Conservation (phyloP, 164 flowering plant species). For the Echeveria elegans region DNA sequence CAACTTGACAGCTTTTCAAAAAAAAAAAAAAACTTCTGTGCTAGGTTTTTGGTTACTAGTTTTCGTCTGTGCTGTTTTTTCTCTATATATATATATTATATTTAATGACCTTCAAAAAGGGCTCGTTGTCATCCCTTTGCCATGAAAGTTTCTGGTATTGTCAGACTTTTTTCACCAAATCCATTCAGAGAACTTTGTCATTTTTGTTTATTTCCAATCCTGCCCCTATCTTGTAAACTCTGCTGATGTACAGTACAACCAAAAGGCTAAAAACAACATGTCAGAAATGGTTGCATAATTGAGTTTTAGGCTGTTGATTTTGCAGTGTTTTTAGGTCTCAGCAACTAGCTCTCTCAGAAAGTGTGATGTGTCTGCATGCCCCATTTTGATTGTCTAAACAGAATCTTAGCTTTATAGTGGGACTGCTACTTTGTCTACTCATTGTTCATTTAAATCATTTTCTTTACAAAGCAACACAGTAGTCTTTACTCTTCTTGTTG, state of each 20-base stretch:
- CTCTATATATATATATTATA: too few species aligned
- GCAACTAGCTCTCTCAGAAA: not conserved
- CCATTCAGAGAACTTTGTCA: slow-evolving; percentile 1
- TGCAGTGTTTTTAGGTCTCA: not conserved
- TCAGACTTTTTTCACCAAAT: not conserved
- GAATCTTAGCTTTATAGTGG: not conserved
- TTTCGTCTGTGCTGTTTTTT: not conserved
- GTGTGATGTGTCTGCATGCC: not conserved
- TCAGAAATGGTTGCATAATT: not conserved
- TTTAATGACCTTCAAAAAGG: not conserved
- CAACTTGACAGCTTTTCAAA: not conserved
- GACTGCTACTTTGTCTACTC: not conserved
- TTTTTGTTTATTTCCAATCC: not conserved
- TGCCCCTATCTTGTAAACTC: not conserved
- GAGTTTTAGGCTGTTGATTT: not conserved
- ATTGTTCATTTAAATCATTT: not conserved
- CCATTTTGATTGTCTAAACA: not conserved
- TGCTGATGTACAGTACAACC: not conserved
- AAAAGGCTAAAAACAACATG: slow-evolving; percentile 1
- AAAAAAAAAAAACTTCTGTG: too few species aligned
- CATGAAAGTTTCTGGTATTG: not conserved
- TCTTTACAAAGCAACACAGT: not conserved
- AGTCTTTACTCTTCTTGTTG: not conserved
- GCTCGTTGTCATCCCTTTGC: not conserved
- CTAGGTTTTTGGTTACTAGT: not conserved